Evolutionary conservation across 1,284 basidiomycete species (phyloP).

Genomic region (Neonothopanus nambi): DNA sequence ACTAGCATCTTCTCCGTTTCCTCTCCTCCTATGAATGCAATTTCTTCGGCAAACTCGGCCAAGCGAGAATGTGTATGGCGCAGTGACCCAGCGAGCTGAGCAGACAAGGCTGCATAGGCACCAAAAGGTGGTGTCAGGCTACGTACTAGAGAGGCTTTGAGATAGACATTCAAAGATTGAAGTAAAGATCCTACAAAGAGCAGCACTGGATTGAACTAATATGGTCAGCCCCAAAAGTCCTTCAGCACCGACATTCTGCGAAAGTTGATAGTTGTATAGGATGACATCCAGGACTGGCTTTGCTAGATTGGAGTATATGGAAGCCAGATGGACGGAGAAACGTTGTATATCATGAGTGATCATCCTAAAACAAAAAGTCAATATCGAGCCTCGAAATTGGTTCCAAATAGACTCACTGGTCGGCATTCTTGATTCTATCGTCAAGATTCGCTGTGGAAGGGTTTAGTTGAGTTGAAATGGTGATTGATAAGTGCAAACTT

Average conservation of each 20-base stretch:
- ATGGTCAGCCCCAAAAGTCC: conserved; percentile 85
- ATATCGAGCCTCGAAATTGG: neutral
- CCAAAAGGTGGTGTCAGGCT: conserved; percentile 94
- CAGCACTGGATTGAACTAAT: conserved; percentile 81
- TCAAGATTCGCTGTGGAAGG: conserved; percentile 73
- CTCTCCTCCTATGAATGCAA: conserved; percentile 92
- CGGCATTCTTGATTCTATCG: conserved; percentile 95
- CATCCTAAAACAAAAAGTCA: conserved; percentile 53
- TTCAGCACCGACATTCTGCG: conserved; percentile 93
- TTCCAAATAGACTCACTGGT: conserved; percentile 63
- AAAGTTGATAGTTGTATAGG: conserved; percentile 95
- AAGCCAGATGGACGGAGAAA: conserved; percentile 89
- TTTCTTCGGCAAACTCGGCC: conserved; percentile 91
- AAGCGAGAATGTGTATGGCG: conserved; percentile 94
- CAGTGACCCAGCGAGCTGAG: conserved; percentile 86
- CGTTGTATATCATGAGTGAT: conserved; percentile 96
- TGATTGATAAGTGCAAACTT: conserved; percentile 26
- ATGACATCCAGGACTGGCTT: conserved; percentile 94
- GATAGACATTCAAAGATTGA: neutral
- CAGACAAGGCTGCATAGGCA: conserved; percentile 81
- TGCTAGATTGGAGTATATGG: conserved; percentile 92
- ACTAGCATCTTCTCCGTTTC: conserved; percentile 91
- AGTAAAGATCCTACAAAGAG: conserved; percentile 55
- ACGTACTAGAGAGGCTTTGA: conserved; percentile 54
- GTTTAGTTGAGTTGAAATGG: conserved; percentile 2